Conservation (phyloP, 345 rosid species). For the Clausena lansium region DNA sequence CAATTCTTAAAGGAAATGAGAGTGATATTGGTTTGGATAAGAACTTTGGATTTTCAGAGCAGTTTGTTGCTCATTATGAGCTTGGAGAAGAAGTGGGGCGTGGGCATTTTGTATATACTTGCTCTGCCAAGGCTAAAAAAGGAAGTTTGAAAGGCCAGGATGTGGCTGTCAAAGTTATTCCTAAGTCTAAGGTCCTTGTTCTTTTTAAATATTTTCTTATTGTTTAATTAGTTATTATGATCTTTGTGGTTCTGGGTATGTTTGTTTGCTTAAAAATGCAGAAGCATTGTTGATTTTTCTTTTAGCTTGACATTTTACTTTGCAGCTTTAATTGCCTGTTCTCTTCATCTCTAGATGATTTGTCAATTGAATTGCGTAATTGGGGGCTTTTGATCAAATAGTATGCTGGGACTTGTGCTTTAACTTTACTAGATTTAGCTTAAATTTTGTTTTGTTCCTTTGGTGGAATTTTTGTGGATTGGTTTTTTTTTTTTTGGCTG, state of each 20-base stretch:
- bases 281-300: not conserved
- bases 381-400: not conserved
- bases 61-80: constrained; percentile 66
- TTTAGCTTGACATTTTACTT: not conserved
- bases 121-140: constrained; percentile 82
- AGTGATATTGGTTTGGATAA: too few species aligned
- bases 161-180: constrained; percentile 94
- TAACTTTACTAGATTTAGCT: not conserved
- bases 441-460: not conserved
- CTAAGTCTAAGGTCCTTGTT: too few species aligned
- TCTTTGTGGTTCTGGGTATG: too few species aligned
- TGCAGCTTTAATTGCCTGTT: constrained; percentile 6
- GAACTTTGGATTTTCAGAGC: constrained; percentile 80
- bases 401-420: not conserved
- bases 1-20: constrained; percentile 88
- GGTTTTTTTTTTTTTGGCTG: too few species aligned
- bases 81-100: constrained; percentile 88
- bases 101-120: constrained; percentile 92
- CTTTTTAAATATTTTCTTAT: too few species aligned
- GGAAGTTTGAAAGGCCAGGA: constrained; percentile 86
- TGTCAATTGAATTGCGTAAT: not conserved
- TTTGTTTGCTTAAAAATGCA: too few species aligned
- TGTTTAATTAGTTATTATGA: too few species aligned
- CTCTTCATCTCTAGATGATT: not conserved
- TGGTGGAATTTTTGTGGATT: not conserved